Percentiles rank a stretch among this genome's conserved stretches.
Evolutionary conservation across 129 eudicot species (phyloP).

Genomic region (Lactuca sativa): DNA sequence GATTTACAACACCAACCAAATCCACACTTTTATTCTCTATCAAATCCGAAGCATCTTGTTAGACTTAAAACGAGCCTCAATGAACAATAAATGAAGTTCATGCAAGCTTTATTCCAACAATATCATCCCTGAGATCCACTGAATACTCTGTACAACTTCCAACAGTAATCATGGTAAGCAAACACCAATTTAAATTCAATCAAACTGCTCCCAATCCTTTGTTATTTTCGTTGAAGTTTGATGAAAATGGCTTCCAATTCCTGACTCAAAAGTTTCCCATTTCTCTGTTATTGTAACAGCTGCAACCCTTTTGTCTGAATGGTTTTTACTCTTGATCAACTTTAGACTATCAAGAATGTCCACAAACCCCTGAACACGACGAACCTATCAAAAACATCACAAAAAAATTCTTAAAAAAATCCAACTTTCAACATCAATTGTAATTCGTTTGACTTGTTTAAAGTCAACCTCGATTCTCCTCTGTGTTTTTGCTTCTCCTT

Average conservation of each 20-base stretch:
- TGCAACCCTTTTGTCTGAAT: constrained; percentile 11
- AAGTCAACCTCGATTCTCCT: constrained; percentile 55
- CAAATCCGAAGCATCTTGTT: constrained; percentile 13
- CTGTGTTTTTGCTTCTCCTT: constrained; percentile 53
- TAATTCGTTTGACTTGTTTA: constrained; percentile 15
- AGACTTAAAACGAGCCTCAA: constrained; percentile 8
- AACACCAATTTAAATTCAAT: constrained; percentile 27
- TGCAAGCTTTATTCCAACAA: constrained; percentile 16
- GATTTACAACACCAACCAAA: constrained; percentile 14
- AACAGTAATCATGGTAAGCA: constrained; percentile 12
- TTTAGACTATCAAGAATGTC: constrained; percentile 52
- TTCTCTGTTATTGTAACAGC: constrained; percentile 34
- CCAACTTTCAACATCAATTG: constrained; percentile 10
- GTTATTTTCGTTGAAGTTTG: constrained; percentile 40
- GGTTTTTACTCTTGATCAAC: constrained; percentile 23
- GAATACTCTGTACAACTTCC: constrained; percentile 21
- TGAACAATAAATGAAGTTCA: neutral
- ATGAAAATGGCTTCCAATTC: constrained; percentile 27
- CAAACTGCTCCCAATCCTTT: constrained; percentile 57
- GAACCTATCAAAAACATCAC: constrained; percentile 38
- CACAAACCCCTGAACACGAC: constrained; percentile 55
- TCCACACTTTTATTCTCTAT: neutral
- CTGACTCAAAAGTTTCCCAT: constrained; percentile 62
- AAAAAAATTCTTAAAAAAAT: neutral
- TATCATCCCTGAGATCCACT: constrained; percentile 15